Evolutionary conservation across 2,329 filamentous ascomycete genomes (phyloP).

Genomic region (Alternaria atra): DNA sequence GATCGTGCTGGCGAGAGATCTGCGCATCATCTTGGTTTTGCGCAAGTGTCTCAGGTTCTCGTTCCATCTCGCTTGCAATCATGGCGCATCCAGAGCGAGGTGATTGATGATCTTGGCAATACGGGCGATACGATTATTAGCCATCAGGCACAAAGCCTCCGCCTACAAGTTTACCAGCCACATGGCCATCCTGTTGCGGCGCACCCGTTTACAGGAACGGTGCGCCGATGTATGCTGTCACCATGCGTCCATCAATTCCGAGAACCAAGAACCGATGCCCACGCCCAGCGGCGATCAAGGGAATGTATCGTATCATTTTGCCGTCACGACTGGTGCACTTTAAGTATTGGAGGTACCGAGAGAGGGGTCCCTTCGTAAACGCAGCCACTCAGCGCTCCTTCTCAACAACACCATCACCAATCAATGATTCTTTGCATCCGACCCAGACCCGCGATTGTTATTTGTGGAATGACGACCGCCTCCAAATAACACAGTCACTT

Average conservation of each 20-base stretch:
- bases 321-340: slow-evolving; percentile 25
- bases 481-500: slow-evolving; percentile 22
- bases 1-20: slow-evolving; percentile 22
- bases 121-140: neutral
- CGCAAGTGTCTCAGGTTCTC: slow-evolving; percentile 24
- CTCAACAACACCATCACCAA: slow-evolving; percentile 9
- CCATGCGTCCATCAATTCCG: slow-evolving; percentile 17
- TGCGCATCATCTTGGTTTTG: slow-evolving; percentile 22
- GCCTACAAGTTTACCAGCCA: slow-evolving; percentile 3
- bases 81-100: slow-evolving; percentile 2
- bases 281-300: slow-evolving; percentile 10
- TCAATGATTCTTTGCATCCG: slow-evolving; percentile 14
- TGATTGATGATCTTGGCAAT: slow-evolving; percentile 1
- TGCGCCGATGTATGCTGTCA: slow-evolving; percentile 19
- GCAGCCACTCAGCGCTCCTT: slow-evolving; percentile 12
- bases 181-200: neutral
- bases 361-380: slow-evolving; percentile 25
- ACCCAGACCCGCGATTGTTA: slow-evolving; percentile 21
- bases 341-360: slow-evolving; percentile 27
- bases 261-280: slow-evolving; percentile 16
- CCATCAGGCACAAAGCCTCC: neutral
- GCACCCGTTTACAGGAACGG: neutral
- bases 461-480: slow-evolving; percentile 9
- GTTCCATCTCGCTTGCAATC: slow-evolving; percentile 20
- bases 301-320: slow-evolving; percentile 23